A percentile compares a stretch with the other conserved stretches of the same genome.
Conservation (phyloP, 768 basidiomycete genomes). For the Lepiota subincarnata region DNA sequence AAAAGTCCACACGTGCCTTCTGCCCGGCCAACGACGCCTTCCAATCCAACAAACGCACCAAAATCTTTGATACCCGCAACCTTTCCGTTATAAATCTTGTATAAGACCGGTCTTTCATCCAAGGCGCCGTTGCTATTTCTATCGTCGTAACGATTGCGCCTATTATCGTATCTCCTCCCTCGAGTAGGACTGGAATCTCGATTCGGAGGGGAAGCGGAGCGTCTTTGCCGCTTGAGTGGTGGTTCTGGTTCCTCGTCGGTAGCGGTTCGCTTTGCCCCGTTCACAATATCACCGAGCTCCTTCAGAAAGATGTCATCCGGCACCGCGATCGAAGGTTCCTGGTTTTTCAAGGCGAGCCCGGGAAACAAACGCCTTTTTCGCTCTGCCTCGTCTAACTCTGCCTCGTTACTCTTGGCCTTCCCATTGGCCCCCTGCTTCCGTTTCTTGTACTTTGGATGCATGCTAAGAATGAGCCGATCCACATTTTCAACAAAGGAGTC, state of each 20-base stretch:
- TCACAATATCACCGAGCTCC: conserved; percentile 88
- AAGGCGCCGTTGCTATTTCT: conserved; percentile 37
- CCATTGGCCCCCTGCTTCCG: conserved; percentile 37
- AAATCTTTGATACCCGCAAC: conserved; percentile 90
- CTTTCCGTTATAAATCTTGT: conserved; percentile 91
- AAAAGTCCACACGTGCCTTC: conserved; percentile 67
- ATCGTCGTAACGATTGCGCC: conserved; percentile 31
- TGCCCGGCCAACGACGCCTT: conserved; percentile 78
- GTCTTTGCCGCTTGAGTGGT: conserved; percentile 59
- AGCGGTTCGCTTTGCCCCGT: conserved; percentile 50
- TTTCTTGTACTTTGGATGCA: conserved; percentile 97
- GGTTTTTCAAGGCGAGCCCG: conserved; percentile 79
- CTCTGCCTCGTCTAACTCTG: conserved; percentile 56
- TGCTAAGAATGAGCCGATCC: conserved; percentile 88
- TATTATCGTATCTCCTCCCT: conserved; percentile 45
- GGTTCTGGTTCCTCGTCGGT: conserved; percentile 38
- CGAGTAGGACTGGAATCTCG: conserved; percentile 60
- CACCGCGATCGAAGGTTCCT: conserved; percentile 55
- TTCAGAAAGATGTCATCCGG: conserved; percentile 79
- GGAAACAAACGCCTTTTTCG: conserved; percentile 86
- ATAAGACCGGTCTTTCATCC: conserved; percentile 84
- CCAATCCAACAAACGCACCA: conserved; percentile 89
- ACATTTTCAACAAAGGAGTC: conserved; percentile 90
- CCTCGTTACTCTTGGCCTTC: conserved; percentile 29
- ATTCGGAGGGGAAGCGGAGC: conserved; percentile 45